Evolutionary conservation across 2,329 filamentous ascomycete genomes (phyloP).

Genomic region (Thermomyces lanuginosus): DNA sequence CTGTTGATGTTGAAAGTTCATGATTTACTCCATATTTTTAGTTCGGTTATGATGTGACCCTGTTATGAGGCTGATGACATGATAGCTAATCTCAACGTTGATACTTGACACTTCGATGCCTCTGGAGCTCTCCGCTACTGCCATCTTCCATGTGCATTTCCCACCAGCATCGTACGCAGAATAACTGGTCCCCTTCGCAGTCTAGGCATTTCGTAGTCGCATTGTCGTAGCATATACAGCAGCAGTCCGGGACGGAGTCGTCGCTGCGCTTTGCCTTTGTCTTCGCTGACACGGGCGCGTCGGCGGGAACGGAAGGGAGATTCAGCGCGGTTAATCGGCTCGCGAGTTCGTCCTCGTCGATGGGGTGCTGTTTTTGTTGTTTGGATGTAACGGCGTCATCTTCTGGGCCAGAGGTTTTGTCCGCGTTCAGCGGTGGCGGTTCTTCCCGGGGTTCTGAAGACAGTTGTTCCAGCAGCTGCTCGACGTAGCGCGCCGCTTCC

Average conservation of each 20-base stretch:
- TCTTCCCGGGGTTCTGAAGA: background rate
- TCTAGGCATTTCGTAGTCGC: conserved; percentile 56
- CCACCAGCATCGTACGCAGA: conserved; percentile 63
- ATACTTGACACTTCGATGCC: conserved; percentile 51
- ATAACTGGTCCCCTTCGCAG: conserved; percentile 50
- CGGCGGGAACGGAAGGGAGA: conserved; percentile 5
- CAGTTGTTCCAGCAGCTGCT: conserved; percentile 4
- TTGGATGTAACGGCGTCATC: too few relatives aligned
- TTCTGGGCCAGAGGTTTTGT: conserved; percentile 8
- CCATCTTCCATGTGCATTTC: conserved; percentile 63
- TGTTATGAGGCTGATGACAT: background rate
- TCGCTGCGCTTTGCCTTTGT: background rate
- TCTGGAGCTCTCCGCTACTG: conserved; percentile 48
- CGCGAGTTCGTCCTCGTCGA: conserved; percentile 1
- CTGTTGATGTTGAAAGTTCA: background rate
- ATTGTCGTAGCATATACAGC: conserved; percentile 66
- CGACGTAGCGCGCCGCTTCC: conserved; percentile 5
- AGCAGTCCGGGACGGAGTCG: conserved; percentile 38
- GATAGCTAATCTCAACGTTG: conserved; percentile 13
- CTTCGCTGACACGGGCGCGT: conserved; percentile 1
- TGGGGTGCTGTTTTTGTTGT: background rate
- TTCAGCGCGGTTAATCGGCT: conserved; percentile 2
- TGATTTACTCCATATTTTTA: background rate
- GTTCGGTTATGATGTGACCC: background rate
- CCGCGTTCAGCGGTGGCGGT: conserved; percentile 6